Conservation (phyloP, 176 grass and related monocot genomes). For the Olyra latifolia region DNA sequence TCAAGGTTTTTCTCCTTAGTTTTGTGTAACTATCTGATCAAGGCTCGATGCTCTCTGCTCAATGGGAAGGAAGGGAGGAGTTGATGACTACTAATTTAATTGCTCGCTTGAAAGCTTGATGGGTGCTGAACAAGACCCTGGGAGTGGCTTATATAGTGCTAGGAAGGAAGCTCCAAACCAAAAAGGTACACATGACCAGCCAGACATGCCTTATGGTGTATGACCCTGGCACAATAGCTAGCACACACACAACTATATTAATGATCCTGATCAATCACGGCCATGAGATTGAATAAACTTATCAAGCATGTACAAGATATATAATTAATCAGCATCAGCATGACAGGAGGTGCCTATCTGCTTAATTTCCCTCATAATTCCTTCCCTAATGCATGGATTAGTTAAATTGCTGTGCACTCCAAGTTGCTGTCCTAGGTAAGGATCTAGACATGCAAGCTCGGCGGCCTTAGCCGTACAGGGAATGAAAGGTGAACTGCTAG, state of each 20-base stretch:
- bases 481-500: neutral
- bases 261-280: slow-evolving; percentile 2
- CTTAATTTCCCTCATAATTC: neutral
- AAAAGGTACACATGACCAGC: slow-evolving; percentile 14
- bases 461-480: neutral
- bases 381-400: neutral
- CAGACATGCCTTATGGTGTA: neutral
- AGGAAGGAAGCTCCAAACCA: neutral
- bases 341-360: neutral
- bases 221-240: neutral
- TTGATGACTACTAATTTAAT: neutral
- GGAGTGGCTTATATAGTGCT: slow-evolving; percentile 34
- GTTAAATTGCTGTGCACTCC: neutral
- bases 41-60: neutral
- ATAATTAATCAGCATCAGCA: neutral
- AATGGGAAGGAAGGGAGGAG: neutral
- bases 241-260: slow-evolving; percentile 1
- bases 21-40: neutral
- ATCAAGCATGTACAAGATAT: slow-evolving; percentile 2
- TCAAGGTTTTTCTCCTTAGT: neutral
- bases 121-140: neutral
- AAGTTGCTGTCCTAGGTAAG: slow-evolving; percentile 20
- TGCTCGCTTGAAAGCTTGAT: slow-evolving; percentile 27
- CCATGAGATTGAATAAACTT: slow-evolving; percentile 11
- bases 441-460: neutral